Conservation (phyloP, 768 basidiomycete species). For the Boletellus sp. region DNA sequence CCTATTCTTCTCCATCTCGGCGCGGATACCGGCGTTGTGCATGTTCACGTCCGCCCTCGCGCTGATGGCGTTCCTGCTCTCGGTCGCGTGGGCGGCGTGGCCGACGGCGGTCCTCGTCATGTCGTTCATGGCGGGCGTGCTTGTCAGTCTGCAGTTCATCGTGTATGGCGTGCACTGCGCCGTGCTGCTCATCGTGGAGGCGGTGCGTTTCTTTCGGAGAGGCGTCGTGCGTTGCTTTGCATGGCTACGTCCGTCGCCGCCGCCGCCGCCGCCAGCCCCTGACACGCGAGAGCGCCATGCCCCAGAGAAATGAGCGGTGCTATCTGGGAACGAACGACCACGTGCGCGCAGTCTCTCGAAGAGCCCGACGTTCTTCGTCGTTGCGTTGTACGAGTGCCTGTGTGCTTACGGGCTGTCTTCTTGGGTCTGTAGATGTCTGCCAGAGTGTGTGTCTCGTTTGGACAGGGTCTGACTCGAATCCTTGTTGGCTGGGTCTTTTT, state of each 20-base stretch:
- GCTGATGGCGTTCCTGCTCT: constrained; percentile 55
- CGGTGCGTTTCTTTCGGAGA: constrained; percentile 6
- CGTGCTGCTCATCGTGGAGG: constrained; percentile 10
- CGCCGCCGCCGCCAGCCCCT: neutral
- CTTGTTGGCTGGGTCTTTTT: too few relatives aligned
- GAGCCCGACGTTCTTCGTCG: too few relatives aligned
- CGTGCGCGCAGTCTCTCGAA: too few relatives aligned
- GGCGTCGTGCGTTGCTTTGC: constrained; percentile 11
- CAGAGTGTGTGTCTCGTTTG: too few relatives aligned
- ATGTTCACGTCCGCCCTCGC: constrained; percentile 54
- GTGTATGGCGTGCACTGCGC: constrained; percentile 45
- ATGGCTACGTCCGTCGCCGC: constrained; percentile 9
- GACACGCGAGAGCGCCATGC: constrained; percentile 11
- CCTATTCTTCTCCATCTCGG: constrained; percentile 66
- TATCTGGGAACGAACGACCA: too few relatives aligned
- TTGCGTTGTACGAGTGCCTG: too few relatives aligned
- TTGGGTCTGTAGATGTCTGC: too few relatives aligned
- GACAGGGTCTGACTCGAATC: too few relatives aligned
- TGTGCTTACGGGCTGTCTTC: too few relatives aligned
- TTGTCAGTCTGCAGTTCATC: constrained; percentile 65
- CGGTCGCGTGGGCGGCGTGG: constrained; percentile 63
- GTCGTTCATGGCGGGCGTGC: constrained; percentile 53
- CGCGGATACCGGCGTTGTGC: constrained; percentile 60
- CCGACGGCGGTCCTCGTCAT: constrained; percentile 57
- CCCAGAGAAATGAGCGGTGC: neutral